Conservation (phyloP, 805 yeast genomes). For the Candida methanosorbosa region DNA sequence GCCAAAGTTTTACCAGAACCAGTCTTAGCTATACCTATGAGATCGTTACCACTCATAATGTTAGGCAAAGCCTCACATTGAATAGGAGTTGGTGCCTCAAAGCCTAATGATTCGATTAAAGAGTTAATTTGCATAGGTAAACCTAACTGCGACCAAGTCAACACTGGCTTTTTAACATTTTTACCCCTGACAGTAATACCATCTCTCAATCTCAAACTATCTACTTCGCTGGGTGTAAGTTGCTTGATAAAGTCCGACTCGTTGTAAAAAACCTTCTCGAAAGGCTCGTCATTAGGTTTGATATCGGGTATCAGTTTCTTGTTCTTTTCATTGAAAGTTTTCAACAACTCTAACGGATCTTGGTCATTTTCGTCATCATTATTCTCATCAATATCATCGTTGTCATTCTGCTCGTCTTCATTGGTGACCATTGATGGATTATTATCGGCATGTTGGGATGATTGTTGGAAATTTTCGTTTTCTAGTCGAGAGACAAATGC, state of each 20-base stretch:
- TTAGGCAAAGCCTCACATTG: conserved; percentile 90
- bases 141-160: conserved; percentile 77
- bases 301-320: conserved; percentile 43
- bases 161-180: conserved; percentile 53
- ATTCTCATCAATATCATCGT: conserved; percentile 20
- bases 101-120: conserved; percentile 43
- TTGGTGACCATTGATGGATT: too few species aligned
- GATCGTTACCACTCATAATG: conserved; percentile 81
- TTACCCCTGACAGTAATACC: conserved; percentile 61
- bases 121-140: conserved; percentile 51
- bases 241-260: conserved; percentile 46
- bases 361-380: conserved; percentile 25
- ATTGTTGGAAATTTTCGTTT: too few species aligned
- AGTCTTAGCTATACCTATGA: conserved; percentile 91
- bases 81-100: conserved; percentile 69
- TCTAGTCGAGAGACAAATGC: too few species aligned
- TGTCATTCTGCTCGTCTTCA: too few species aligned
- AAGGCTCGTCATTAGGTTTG: conserved; percentile 39
- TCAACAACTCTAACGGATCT: conserved; percentile 26
- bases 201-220: conserved; percentile 44
- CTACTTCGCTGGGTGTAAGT: conserved; percentile 47
- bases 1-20: conserved; percentile 96
- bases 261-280: conserved; percentile 53
- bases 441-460: too few species aligned
- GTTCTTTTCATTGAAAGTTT: conserved; percentile 34